phyloP scores from a whole-genome alignment of 192 early-diverging fungal genomes.

The Physocladia obscura region DNA sequence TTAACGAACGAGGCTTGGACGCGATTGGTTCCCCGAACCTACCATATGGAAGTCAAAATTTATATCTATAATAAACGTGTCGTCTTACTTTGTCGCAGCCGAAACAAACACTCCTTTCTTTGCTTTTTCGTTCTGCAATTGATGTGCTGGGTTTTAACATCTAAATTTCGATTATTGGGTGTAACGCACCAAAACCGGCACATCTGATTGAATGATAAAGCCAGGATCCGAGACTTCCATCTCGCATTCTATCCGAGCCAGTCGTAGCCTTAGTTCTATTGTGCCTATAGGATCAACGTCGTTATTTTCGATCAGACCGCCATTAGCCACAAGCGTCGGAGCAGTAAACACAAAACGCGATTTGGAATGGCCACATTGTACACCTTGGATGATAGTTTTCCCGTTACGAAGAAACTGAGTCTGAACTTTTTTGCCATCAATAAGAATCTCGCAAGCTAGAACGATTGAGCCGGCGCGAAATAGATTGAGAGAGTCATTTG shows the following conservation, averaged over 20 bases:
- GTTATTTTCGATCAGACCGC: neutral
- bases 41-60: too few species aligned
- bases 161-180: too few species aligned
- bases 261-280: neutral
- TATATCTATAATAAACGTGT: too few species aligned
- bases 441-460: neutral
- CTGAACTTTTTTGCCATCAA: neutral
- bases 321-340: neutral
- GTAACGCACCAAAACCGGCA: too few species aligned
- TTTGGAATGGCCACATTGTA: too few species aligned
- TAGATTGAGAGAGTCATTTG: too few species aligned
- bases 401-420: neutral
- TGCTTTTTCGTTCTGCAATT: constrained; percentile 6
- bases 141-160: neutral
- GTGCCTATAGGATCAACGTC: neutral
- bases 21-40: too few species aligned
- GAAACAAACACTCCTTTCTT: constrained; percentile 20
- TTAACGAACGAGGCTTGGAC: too few species aligned
- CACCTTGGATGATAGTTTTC: neutral
- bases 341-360: neutral
- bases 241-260: constrained; percentile 3
- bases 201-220: neutral
- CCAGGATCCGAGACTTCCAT: neutral
- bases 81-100: neutral
- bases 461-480: neutral